Evolutionary conservation across 495 filamentous ascomycete genomes (phyloP).

Genomic region (Staphylotrichum tortipilum): DNA sequence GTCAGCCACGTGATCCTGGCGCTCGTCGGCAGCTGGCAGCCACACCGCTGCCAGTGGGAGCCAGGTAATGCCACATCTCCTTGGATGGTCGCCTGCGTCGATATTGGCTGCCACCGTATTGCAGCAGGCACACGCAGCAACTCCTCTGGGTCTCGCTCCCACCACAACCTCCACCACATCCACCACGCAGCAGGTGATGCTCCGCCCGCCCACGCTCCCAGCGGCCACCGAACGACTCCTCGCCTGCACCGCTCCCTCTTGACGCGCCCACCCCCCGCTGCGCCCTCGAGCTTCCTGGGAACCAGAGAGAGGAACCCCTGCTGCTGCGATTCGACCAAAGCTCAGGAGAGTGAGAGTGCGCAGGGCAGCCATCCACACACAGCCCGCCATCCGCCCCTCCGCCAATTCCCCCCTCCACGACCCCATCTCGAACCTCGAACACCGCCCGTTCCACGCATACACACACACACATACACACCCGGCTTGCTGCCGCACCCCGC

Average conservation of each 20-base stretch:
- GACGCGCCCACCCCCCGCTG: slow-evolving; percentile 7
- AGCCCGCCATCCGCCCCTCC: slow-evolving; percentile 9
- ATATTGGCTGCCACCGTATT: slow-evolving; percentile 19
- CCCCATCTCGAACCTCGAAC: background rate
- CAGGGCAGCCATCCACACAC: too few relatives aligned
- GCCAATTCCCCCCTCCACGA: slow-evolving; percentile 4
- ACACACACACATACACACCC: background rate
- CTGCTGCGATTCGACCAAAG: background rate
- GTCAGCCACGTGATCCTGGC: slow-evolving; percentile 15
- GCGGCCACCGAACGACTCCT: slow-evolving; percentile 8
- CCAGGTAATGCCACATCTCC: slow-evolving; percentile 34
- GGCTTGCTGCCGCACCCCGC: slow-evolving; percentile 13
- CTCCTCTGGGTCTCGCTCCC: slow-evolving; percentile 8
- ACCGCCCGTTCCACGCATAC: background rate
- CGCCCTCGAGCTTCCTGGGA: too few relatives aligned
- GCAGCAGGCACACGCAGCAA: too few relatives aligned
- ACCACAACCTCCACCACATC: slow-evolving; percentile 10
- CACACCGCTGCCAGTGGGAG: slow-evolving; percentile 10
- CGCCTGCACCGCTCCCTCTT: slow-evolving; percentile 8
- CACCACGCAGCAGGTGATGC: slow-evolving; percentile 22
- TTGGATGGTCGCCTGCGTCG: slow-evolving; percentile 8
- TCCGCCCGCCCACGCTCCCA: slow-evolving; percentile 16
- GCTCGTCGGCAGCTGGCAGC: slow-evolving; percentile 14
- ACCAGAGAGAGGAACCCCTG: slow-evolving; percentile 1
- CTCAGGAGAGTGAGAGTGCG: slow-evolving; percentile 3